Base-by-base conservation (phyloP, 805 yeast genomes). In the Starmerella potacharoeniae region DNA sequence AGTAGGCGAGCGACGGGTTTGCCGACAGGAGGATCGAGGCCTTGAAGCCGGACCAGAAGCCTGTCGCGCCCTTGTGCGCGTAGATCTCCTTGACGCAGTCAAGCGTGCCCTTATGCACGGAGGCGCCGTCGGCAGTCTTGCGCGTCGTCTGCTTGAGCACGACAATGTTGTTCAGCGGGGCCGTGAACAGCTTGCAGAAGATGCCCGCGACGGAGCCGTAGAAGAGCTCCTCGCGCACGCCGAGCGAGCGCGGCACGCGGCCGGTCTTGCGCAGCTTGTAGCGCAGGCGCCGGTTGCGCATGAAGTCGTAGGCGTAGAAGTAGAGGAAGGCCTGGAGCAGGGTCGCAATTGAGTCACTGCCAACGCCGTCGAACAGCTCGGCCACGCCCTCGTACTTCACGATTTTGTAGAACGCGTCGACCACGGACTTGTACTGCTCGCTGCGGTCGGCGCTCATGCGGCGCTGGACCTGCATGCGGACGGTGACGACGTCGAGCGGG, bases 301-400 rank as follows among this genome's bases (percentile, higher is more conserved):
- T 45, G 31, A 44, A 54, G 44, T 67, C 69, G 58, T 67, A 67
- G 47, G 66, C 66, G 50, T 58, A 67, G 56, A 67, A 67, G 60
- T 67, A 67, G 36, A 67, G 60, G 51, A 66, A 67, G 16, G 69
- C 64, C 44, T 67, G 66, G 33, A 63, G 52, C 55, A 60, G 54
- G n/a, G 66, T 62, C 13, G 68, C 67, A 4, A 65, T 53, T 2
- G 66, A 56, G 51, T 66, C 69, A 33, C 60, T 95, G 10, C 84
- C 76, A 11, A 88, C 74, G 5, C 96, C 96, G 46, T 86, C 78
- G 66, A 88, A 88, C 60, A 89, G 82, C 13, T 85, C 85, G 43
- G 72, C 65, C 3, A 83, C 22, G 5, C 96, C 96, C 66, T 86
- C 95, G 55, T 79, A 76, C 53, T 67, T 66, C 65, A 79, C 80